Evolutionary conservation across 1,284 basidiomycete species (phyloP).

Genomic region (Tylopilus sp.): DNA sequence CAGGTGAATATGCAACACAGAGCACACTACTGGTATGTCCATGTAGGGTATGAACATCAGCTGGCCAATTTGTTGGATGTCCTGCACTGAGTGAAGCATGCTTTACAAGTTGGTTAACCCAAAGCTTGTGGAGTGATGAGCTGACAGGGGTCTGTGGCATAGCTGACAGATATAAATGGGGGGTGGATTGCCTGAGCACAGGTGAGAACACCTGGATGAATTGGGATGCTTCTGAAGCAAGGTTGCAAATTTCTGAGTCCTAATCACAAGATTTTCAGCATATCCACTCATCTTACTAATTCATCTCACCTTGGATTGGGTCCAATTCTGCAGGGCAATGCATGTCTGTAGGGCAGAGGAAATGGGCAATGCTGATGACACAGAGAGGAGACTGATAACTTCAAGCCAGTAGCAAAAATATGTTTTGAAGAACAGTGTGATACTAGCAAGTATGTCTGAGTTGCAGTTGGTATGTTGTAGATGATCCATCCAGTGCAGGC

Average conservation of each 20-base stretch:
- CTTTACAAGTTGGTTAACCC: neutral
- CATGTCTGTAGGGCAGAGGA: neutral
- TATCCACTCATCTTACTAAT: neutral
- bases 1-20: no score
- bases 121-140: constrained; percentile 1
- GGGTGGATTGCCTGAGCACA: neutral
- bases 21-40: neutral
- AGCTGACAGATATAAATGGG: neutral
- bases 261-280: neutral
- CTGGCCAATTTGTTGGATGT: neutral
- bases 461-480: no score
- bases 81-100: neutral
- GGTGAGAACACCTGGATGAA: neutral
- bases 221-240: neutral
- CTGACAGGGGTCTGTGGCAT: neutral
- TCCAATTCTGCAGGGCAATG: neutral
- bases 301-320: neutral
- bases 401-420: no score
- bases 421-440: no score
- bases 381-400: neutral
- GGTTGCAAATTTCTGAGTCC: neutral
- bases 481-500: no score
- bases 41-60: neutral
- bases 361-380: neutral
- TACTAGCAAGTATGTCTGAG: no score